Conservation (phyloP, 108 stramenopile genomes). For the Aurantiochytrium sp. region DNA sequence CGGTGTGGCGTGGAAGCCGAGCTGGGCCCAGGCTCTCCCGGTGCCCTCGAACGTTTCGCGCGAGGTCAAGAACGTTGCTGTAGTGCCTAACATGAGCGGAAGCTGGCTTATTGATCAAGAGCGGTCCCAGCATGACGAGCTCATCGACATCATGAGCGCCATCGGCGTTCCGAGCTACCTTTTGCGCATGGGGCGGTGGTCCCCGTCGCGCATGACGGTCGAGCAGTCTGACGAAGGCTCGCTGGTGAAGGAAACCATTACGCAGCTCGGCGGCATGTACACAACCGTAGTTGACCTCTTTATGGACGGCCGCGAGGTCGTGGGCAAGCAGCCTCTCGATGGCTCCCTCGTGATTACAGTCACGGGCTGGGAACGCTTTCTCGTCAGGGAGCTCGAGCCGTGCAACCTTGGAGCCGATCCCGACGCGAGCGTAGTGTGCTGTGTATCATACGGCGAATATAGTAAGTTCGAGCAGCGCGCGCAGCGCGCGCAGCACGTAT, state of each 20-base stretch:
- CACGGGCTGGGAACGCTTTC: not conserved
- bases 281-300: not conserved
- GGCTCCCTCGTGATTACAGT: not conserved
- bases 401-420: not conserved
- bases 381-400: not conserved
- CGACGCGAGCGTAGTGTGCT: not conserved
- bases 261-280: conserved; percentile 15
- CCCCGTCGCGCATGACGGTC: not conserved
- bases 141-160: not conserved
- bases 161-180: not conserved
- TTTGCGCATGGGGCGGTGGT: not conserved
- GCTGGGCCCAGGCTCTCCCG: too few relatives aligned
- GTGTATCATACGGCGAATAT: not conserved
- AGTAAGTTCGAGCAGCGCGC: not conserved
- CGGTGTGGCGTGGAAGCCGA: too few relatives aligned
- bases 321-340: conserved; percentile 5
- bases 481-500: not conserved
- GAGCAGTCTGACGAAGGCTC: not conserved
- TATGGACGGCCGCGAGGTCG: not conserved
- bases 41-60: too few relatives aligned
- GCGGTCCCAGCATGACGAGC: conserved; percentile 2
- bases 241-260: not conserved
- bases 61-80: not conserved
- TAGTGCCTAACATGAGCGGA: not conserved
- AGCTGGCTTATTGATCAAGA: not conserved